Evolutionary conservation across 1,284 basidiomycete genomes (phyloP).

Genomic region (Microbotryum saponariae): DNA sequence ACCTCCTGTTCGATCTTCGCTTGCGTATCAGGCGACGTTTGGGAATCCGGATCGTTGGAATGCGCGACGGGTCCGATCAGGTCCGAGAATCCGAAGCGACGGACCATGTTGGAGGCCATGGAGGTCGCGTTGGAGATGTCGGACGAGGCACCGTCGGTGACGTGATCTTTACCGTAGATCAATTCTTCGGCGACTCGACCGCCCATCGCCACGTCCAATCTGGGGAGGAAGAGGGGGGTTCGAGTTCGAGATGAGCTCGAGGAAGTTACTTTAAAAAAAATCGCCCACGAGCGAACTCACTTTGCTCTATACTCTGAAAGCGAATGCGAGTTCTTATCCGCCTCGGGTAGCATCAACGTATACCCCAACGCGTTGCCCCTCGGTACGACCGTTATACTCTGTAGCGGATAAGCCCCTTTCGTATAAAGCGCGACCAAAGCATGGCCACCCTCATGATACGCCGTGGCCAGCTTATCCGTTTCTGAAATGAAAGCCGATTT

Average conservation of each 20-base stretch:
- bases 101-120: constrained; percentile 80
- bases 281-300: not conserved
- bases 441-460: constrained; percentile 94
- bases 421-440: constrained; percentile 85
- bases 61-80: constrained; percentile 33
- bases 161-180: constrained; percentile 77
- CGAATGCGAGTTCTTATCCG: constrained; percentile 52
- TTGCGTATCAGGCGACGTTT: constrained; percentile 30
- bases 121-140: constrained; percentile 72
- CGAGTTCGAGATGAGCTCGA: not conserved
- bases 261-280: not conserved
- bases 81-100: constrained; percentile 71
- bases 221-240: constrained; percentile 17
- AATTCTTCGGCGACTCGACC: constrained; percentile 89
- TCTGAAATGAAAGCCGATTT: constrained; percentile 78
- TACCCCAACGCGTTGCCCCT: constrained; percentile 85
- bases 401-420: constrained; percentile 83
- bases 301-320: constrained; percentile 33
- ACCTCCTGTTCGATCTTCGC: constrained; percentile 37
- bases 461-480: constrained; percentile 66
- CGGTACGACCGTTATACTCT: constrained; percentile 73
- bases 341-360: constrained; percentile 76
- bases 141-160: constrained; percentile 63
- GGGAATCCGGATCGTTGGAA: constrained; percentile 23
- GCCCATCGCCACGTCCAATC: constrained; percentile 82